Conservation (phyloP, 2,329 filamentous ascomycete genomes). For the Peltaster fructicola region DNA sequence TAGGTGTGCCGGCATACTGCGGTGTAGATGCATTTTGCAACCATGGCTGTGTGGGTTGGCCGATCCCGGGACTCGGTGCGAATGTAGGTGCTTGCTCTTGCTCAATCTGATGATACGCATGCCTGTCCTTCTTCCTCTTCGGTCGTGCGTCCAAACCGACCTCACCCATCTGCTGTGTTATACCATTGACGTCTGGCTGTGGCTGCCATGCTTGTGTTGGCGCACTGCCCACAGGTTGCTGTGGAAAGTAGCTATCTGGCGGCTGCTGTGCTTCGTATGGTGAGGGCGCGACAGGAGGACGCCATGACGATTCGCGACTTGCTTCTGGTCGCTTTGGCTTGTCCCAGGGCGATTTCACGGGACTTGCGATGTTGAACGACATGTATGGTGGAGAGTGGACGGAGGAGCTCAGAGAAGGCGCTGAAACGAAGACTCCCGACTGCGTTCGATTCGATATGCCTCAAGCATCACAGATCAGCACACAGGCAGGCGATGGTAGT, state of each 20-base stretch:
- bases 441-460: too few relatives aligned
- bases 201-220: conserved; percentile 10
- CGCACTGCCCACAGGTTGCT: conserved; percentile 13
- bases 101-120: conserved; percentile 79
- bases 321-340: too few relatives aligned
- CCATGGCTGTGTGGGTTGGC: conserved; percentile 34
- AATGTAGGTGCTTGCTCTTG: conserved; percentile 40
- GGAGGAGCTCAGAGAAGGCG: too few relatives aligned
- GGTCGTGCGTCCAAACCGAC: conserved; percentile 45
- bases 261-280: conserved; percentile 21
- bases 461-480: too few relatives aligned
- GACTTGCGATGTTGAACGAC: too few relatives aligned
- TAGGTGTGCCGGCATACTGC: conserved; percentile 12
- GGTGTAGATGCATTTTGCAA: conserved; percentile 14
- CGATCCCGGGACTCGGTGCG: conserved; percentile 48
- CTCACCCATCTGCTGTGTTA: conserved; percentile 60
- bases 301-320: conserved; percentile 19
- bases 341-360: too few relatives aligned
- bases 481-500: too few relatives aligned
- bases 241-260: conserved; percentile 25
- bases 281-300: conserved; percentile 26
- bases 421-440: too few relatives aligned
- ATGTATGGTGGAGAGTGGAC: too few relatives aligned
- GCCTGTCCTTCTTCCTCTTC: conserved; percentile 73
- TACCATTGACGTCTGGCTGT: conserved; percentile 23